Evolutionary conservation across 2,329 filamentous ascomycete species (phyloP).

Genomic region (Aureobasidium sp.): DNA sequence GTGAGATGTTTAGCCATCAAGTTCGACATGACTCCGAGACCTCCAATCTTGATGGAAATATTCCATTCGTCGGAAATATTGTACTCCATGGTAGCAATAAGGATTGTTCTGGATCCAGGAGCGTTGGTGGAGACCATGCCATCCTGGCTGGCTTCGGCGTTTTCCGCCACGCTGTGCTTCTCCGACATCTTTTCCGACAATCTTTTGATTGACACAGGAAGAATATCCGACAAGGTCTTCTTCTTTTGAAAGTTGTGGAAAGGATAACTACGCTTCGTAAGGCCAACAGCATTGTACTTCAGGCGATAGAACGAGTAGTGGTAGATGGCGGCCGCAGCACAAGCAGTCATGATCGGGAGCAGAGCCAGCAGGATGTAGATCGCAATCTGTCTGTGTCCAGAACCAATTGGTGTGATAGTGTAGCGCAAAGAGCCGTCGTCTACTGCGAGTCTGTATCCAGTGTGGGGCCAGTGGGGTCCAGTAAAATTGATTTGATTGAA

Average conservation of each 20-base stretch:
- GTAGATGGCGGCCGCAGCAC: constrained; percentile 48
- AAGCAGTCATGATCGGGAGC: constrained; percentile 47
- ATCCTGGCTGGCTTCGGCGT: neutral
- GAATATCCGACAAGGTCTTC: neutral
- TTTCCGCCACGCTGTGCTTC: neutral
- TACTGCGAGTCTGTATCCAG: constrained; percentile 50
- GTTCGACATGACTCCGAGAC: constrained; percentile 63
- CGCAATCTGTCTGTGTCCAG: constrained; percentile 46
- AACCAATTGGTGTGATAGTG: constrained; percentile 47
- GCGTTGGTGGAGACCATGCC: neutral
- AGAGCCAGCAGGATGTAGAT: constrained; percentile 49
- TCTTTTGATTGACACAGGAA: neutral
- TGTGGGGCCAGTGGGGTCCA: constrained; percentile 46
- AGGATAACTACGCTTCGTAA: constrained; percentile 27
- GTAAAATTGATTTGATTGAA: constrained; percentile 54
- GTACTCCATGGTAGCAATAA: constrained; percentile 66
- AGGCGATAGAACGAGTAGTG: constrained; percentile 56
- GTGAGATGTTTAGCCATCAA: constrained; percentile 61
- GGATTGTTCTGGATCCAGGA: constrained; percentile 43
- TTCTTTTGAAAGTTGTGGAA: constrained; percentile 1
- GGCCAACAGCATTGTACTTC: constrained; percentile 55
- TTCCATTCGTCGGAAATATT: constrained; percentile 64
- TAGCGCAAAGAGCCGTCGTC: constrained; percentile 51
- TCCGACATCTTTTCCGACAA: neutral
- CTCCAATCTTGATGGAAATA: constrained; percentile 66